These are phyloP conservation scores for Penicillium alfredii DNA, from an alignment of 495 filamentous ascomycete genomes.

Conservation along the genomic window DNA sequence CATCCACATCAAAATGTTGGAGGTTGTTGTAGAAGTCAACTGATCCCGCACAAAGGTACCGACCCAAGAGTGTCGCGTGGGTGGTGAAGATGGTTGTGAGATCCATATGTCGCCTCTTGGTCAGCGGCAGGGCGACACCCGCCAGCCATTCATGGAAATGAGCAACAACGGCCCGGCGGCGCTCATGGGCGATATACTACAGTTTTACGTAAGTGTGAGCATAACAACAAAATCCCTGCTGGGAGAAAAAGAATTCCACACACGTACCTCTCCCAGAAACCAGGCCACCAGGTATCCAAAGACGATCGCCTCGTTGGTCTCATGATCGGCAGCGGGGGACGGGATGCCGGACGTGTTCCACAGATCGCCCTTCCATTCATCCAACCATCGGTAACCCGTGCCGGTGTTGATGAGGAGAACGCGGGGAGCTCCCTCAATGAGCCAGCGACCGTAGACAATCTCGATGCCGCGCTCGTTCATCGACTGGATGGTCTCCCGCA, in stretches of 20 bases:
- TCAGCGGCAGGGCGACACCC: conserved; percentile 89
- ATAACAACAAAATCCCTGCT: no score
- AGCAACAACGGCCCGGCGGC: conserved; percentile 81
- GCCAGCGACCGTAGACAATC: conserved; percentile 90
- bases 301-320: conserved; percentile 96
- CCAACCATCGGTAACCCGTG: conserved; percentile 81
- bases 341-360: conserved; percentile 94
- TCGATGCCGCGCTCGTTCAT: conserved; percentile 90
- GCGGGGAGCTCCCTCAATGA: conserved; percentile 92
- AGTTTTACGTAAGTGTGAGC: no score
- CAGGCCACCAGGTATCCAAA: conserved; percentile 97
- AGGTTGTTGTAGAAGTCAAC: conserved; percentile 99
- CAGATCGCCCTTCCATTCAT: conserved; percentile 96
- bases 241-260: no score
- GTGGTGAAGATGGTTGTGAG: conserved; percentile 98
- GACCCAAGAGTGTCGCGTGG: conserved; percentile 87
- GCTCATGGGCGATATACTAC: conserved; percentile 90
- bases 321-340: conserved; percentile 80
- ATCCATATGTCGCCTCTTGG: conserved; percentile 90
- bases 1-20: conserved; percentile 93
- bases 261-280: conserved; percentile 92
- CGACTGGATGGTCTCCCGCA: conserved; percentile 74
- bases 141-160: conserved; percentile 99
- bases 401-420: conserved; percentile 93
- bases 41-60: conserved; percentile 93